Conservation (phyloP, 2,329 filamentous ascomycete genomes). For the Colletotrichum chlorophyti region DNA sequence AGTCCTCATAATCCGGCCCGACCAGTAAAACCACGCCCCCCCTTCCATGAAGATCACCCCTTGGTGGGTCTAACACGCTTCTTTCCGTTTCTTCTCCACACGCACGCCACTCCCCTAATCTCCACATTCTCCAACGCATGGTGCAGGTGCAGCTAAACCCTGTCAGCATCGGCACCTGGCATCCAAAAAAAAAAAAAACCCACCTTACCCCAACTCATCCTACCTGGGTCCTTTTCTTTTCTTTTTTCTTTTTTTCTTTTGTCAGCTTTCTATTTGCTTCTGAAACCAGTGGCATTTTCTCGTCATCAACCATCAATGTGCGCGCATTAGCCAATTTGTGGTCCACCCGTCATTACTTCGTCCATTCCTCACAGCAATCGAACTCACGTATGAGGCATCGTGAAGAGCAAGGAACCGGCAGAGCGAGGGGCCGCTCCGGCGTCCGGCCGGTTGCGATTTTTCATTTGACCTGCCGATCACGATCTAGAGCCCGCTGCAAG, state of each 20-base stretch:
- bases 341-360: neutral
- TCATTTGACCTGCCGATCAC: neutral
- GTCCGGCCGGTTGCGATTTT: too few species aligned
- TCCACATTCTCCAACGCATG: constrained; percentile 25
- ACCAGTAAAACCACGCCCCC: neutral
- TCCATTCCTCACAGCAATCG: neutral
- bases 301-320: neutral
- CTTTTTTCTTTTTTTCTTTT: neutral
- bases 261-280: neutral
- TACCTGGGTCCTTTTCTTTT: neutral
- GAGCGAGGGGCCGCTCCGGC: too few species aligned
- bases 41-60: neutral
- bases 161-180: constrained; percentile 14
- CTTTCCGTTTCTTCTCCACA: constrained; percentile 13
- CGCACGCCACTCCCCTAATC: constrained; percentile 5
- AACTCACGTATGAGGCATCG: too few species aligned
- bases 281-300: neutral
- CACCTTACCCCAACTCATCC: constrained; percentile 20
- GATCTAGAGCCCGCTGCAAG: constrained; percentile 14
- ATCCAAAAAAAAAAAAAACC: constrained; percentile 23
- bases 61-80: too few species aligned
- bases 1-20: too few species aligned
- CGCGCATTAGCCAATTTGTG: neutral
- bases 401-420: too few species aligned
- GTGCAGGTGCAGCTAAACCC: constrained; percentile 8